Percentiles rank a stretch among this genome's conserved stretches.
Evolutionary conservation across 768 basidiomycete genomes (phyloP).

Genomic region (Lyophyllum atratum): DNA sequence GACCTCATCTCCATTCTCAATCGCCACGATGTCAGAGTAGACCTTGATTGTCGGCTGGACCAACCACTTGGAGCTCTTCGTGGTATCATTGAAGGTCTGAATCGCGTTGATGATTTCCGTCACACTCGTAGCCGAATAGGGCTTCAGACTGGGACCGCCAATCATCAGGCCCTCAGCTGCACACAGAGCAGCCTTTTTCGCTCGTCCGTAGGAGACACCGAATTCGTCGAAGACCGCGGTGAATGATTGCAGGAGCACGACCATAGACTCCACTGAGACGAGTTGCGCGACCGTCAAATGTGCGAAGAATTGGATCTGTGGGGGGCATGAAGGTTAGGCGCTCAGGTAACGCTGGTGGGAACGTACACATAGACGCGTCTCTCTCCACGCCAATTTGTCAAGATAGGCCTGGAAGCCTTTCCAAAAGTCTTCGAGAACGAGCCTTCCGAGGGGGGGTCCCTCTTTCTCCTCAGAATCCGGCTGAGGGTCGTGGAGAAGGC

Average conservation of each 20-base stretch:
- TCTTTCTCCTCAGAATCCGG: slow-evolving; percentile 37
- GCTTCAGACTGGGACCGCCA: slow-evolving; percentile 67
- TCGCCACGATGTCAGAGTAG: slow-evolving; percentile 41
- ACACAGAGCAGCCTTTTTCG: slow-evolving; percentile 78
- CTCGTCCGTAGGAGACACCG: slow-evolving; percentile 83
- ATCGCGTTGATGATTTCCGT: slow-evolving; percentile 72
- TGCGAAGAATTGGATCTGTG: slow-evolving; percentile 90
- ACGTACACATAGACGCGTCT: slow-evolving; percentile 84
- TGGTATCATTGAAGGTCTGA: slow-evolving; percentile 68
- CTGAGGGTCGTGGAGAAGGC: slow-evolving; percentile 58
- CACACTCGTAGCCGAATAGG: slow-evolving; percentile 57
- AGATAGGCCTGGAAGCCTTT: slow-evolving; percentile 88
- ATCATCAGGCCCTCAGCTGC: slow-evolving; percentile 83
- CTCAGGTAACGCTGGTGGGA: not conserved
- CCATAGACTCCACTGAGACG: slow-evolving; percentile 77
- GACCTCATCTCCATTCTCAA: slow-evolving; percentile 68
- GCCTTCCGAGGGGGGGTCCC: slow-evolving; percentile 58
- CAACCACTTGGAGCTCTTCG: slow-evolving; percentile 57
- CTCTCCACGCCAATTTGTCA: slow-evolving; percentile 90
- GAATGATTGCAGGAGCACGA: slow-evolving; percentile 81
- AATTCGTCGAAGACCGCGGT: slow-evolving; percentile 88
- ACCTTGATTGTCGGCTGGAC: slow-evolving; percentile 63
- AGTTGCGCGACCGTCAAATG: slow-evolving; percentile 78
- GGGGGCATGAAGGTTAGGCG: not conserved
- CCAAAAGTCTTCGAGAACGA: slow-evolving; percentile 86